Percentiles rank a stretch among this genome's conserved stretches.
These are phyloP conservation scores for Penicillium macrosclerotiorum DNA, from an alignment of 495 filamentous ascomycete genomes.

Conservation along the genomic window DNA sequence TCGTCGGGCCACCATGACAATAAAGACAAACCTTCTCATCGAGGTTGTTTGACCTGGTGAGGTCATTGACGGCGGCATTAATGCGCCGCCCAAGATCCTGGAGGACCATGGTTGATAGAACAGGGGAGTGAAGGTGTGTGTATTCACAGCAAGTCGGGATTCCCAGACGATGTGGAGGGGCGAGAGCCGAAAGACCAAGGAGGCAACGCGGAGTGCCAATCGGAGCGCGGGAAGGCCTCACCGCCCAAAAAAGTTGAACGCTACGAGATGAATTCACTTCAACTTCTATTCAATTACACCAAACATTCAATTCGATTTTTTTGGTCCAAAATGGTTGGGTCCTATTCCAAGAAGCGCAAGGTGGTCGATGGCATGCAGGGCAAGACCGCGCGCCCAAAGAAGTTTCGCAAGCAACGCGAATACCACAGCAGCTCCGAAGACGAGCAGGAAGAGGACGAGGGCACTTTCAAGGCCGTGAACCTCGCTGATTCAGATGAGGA, in stretches of 20 bases:
- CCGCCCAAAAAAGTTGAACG: conserved; percentile 36
- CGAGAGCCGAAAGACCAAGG: conserved; percentile 24
- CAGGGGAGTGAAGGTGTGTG: conserved; percentile 1
- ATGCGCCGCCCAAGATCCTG: conserved; percentile 98
- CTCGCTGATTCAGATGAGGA: conserved; percentile 68
- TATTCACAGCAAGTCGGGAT: conserved; percentile 7
- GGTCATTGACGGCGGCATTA: conserved; percentile 90
- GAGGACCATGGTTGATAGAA: conserved; percentile 73
- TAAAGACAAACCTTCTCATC: conserved; percentile 79
- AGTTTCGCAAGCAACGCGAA: conserved; percentile 64
- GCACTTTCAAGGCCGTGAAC: conserved; percentile 58
- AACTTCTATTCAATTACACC: conserved; percentile 4
- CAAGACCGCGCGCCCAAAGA: conserved; percentile 56
- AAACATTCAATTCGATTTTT: conserved; percentile 10
- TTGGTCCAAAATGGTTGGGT: conserved; percentile 34
- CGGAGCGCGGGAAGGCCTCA: conserved; percentile 29
- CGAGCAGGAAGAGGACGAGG: conserved; percentile 44
- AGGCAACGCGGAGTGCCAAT: conserved; percentile 36
- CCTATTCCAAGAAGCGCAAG: conserved; percentile 58
- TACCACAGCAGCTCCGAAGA: conserved; percentile 75
- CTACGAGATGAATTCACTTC: conserved; percentile 4
- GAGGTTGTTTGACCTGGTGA: conserved; percentile 85
- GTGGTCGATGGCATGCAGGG: conserved; percentile 55
- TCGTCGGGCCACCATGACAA: neutral
- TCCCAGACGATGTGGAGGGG: conserved; percentile 20